A percentile compares a stretch with the other conserved stretches of the same genome.
These are phyloP conservation scores for Cyberlindnera nakhonratchasimensis DNA, from an alignment of 805 yeast species.

Conservation along the genomic window DNA sequence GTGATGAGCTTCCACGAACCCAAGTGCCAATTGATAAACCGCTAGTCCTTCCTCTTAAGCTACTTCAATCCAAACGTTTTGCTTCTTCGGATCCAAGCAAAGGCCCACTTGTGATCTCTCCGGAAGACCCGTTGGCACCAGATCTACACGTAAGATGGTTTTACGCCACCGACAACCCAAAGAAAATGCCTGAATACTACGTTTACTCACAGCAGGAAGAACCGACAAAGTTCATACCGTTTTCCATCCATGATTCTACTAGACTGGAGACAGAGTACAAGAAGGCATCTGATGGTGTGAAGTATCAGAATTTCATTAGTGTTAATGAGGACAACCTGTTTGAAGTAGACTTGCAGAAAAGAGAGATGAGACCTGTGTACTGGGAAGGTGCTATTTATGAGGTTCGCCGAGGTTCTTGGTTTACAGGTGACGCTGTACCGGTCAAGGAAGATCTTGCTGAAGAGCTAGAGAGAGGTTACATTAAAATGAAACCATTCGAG, in stretches of 20 bases:
- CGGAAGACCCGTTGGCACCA: slow-evolving; percentile 17
- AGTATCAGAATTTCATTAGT: slow-evolving; percentile 38
- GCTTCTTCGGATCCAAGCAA: slow-evolving; percentile 7
- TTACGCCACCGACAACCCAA: slow-evolving; percentile 78
- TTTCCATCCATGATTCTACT: slow-evolving; percentile 58
- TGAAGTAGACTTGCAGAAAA: slow-evolving; percentile 57
- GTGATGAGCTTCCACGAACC: neutral
- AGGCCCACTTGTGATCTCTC: slow-evolving; percentile 1
- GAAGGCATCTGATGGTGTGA: too few relatives aligned
- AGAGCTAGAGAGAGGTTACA: slow-evolving; percentile 57
- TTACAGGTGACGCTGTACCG: slow-evolving; percentile 54
- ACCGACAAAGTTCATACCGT: slow-evolving; percentile 64
- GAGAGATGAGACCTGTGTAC: slow-evolving; percentile 63
- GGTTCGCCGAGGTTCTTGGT: slow-evolving; percentile 86
- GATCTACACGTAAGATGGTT: slow-evolving; percentile 53
- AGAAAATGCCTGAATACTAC: slow-evolving; percentile 59
- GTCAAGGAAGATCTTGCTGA: slow-evolving; percentile 46
- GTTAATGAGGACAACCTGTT: slow-evolving; percentile 83
- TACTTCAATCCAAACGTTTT: slow-evolving; percentile 6
- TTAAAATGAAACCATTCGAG: slow-evolving; percentile 36
- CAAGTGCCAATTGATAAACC: slow-evolving; percentile 1
- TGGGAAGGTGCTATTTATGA: slow-evolving; percentile 90
- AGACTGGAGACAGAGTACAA: slow-evolving; percentile 53
- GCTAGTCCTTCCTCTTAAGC: slow-evolving; percentile 1
- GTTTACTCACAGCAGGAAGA: slow-evolving; percentile 46